phyloP scores from a whole-genome alignment of 345 rosid species.

The Clarkia xantiana region DNA sequence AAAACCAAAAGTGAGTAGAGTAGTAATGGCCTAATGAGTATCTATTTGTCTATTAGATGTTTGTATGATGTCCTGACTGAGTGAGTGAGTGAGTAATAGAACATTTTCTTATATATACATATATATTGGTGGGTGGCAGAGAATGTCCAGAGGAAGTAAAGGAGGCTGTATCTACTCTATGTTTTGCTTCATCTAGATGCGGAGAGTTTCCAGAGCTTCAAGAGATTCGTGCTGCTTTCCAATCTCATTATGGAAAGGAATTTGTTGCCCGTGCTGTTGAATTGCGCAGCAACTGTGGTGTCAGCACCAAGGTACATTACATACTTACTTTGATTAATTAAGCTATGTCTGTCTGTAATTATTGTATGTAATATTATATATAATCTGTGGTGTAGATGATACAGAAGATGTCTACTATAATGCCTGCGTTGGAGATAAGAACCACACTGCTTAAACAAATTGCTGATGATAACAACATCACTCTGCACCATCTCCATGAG shows the following conservation, averaged over 20 bases:
- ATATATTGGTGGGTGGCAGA: no score
- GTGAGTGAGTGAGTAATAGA: no score
- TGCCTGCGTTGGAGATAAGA: slow-evolving; percentile 43
- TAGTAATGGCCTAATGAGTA: no score
- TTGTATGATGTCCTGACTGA: no score
- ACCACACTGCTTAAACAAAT: slow-evolving; percentile 50
- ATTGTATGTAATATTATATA: no score
- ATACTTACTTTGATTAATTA: neutral
- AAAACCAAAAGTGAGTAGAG: slow-evolving; percentile 35
- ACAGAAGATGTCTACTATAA: slow-evolving; percentile 45
- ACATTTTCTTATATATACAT: neutral
- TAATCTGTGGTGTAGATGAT: slow-evolving; percentile 23
- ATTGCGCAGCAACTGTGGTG: slow-evolving; percentile 63
- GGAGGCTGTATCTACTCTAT: slow-evolving; percentile 63
- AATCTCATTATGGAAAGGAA: slow-evolving; percentile 65
- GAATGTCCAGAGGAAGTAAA: slow-evolving; percentile 66
- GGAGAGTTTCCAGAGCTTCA: slow-evolving; percentile 92
- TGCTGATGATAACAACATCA: slow-evolving; percentile 50
- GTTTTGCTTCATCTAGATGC: slow-evolving; percentile 62
- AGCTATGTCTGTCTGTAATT: neutral
- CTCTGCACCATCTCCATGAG: slow-evolving; percentile 24
- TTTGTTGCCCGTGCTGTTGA: slow-evolving; percentile 60
- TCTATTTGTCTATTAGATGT: neutral
- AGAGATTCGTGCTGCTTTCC: slow-evolving; percentile 50
- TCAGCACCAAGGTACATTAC: slow-evolving; percentile 33